Conservation (phyloP, 108 stramenopile genomes). For the Schizochytrium sp. region DNA sequence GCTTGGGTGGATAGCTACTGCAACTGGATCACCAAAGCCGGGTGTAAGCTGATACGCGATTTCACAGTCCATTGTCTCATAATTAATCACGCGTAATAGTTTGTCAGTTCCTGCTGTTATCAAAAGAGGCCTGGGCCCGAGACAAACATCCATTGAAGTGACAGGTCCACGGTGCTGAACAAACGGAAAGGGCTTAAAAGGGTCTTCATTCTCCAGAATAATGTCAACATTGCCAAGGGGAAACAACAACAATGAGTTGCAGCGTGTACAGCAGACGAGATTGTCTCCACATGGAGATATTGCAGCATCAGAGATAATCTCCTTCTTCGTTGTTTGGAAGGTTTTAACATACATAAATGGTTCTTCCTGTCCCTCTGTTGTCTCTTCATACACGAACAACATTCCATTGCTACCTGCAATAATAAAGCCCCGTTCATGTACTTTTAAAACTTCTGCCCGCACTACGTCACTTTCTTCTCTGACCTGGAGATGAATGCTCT, state of each 20-base stretch:
- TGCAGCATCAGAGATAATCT: neutral
- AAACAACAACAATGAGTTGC: conserved; percentile 31
- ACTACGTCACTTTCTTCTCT: neutral
- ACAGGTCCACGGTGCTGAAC: conserved; percentile 50
- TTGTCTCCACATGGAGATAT: neutral
- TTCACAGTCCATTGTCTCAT: conserved; percentile 63
- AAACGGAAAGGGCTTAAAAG: conserved; percentile 54
- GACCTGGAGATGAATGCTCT: neutral
- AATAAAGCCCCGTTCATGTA: conserved; percentile 59
- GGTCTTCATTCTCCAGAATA: conserved; percentile 59
- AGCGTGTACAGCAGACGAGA: conserved; percentile 44
- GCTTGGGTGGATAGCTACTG: conserved; percentile 62
- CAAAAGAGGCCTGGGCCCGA: conserved; percentile 60
- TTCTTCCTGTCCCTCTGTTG: conserved; percentile 55
- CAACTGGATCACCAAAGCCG: conserved; percentile 60
- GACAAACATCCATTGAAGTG: conserved; percentile 59
- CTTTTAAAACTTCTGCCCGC: conserved; percentile 7
- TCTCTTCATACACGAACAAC: conserved; percentile 61
- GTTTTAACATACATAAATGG: conserved; percentile 55
- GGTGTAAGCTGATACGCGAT: conserved; percentile 59
- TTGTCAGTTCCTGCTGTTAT: conserved; percentile 62
- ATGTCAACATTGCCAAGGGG: conserved; percentile 63
- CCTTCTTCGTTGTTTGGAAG: neutral
- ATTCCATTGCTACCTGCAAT: conserved; percentile 63
- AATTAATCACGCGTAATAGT: conserved; percentile 66